Evolutionary conservation across 2,329 filamentous ascomycete species (phyloP), one percentile per base, ranked within the genome.

Genomic region (Westerdykella sp.): DNA sequence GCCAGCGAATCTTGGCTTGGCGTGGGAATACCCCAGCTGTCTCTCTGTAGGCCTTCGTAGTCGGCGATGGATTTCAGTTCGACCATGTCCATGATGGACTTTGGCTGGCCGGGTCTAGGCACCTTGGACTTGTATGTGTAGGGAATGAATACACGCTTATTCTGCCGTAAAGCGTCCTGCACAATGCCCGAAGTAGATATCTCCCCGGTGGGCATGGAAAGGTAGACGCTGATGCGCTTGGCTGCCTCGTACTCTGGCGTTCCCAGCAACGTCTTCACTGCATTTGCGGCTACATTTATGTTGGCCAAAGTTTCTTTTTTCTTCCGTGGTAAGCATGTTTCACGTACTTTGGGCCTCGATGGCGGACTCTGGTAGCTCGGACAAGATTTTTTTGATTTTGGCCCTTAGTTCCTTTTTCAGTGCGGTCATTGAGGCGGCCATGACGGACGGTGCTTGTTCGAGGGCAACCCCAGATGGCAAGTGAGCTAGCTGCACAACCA

Each of bases 1-100:
- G 74, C 65, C 3, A 94, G 75, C 2, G 84, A 85, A 15, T 77
- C 73, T 39, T 76, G 71, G 47, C 80, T 75, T 45, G 95, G 79
- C 25, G 85, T 91, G n/a, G 93, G 93, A 51, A 98, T 98, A 9
- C 89, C 90, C 93, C 93, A 98, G 63, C 78, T 81, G 67, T 98
- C 93, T 34, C 77, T 76, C 58, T 81, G 70, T 46, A 97, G 73
- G 18, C 79, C 78, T 50, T 88, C 80, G 65, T 90, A 95, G 64
- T 98, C 93, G 22, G 78, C 70, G 40, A 87, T 66, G 21, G 81
- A 83, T 44, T 75, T 72, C 34, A 98, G 73, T 49, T 81, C 81
- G 16, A 98, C 80, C 93, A 98, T 97, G 60, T 96, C 89, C 93
- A 98, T 98, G 42, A 93, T 77, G 13, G 86, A 86, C 5, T 60